phyloP scores from a whole-genome alignment of 2,329 filamentous ascomycete genomes.

The Apiospora aurea region DNA sequence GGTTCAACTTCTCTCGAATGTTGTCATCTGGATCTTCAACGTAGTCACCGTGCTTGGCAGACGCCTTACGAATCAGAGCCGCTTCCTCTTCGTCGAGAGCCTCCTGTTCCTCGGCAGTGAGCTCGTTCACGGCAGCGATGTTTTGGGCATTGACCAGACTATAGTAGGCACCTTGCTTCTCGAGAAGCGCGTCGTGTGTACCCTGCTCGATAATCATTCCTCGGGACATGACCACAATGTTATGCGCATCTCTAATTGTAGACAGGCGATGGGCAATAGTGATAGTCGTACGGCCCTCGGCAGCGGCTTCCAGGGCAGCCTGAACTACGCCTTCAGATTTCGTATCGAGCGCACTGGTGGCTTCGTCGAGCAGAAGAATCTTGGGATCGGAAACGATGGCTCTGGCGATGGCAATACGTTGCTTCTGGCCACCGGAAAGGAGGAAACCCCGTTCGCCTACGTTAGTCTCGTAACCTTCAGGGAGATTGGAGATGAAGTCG shows the following conservation, averaged over 20 bases:
- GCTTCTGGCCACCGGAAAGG: slow-evolving; percentile 93
- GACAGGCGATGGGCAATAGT: slow-evolving; percentile 95
- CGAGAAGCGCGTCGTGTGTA: slow-evolving; percentile 80
- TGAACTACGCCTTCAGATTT: slow-evolving; percentile 95
- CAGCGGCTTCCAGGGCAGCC: slow-evolving; percentile 85
- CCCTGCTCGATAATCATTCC: slow-evolving; percentile 94
- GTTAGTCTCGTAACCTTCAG: slow-evolving; percentile 90
- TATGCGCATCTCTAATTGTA: slow-evolving; percentile 92
- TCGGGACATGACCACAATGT: slow-evolving; percentile 90
- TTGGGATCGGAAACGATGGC: slow-evolving; percentile 92
- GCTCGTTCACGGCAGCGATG: slow-evolving; percentile 69
- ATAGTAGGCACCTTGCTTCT: slow-evolving; percentile 75
- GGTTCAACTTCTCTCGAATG: slow-evolving; percentile 63
- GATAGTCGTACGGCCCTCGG: slow-evolving; percentile 89
- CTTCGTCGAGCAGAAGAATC: slow-evolving; percentile 92
- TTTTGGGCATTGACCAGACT: slow-evolving; percentile 89
- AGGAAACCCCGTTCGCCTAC: slow-evolving; percentile 96
- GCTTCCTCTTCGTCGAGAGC: slow-evolving; percentile 58
- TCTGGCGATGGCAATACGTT: slow-evolving; percentile 92
- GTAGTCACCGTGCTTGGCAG: slow-evolving; percentile 48
- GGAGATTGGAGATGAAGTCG: slow-evolving; percentile 83
- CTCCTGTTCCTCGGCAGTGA: slow-evolving; percentile 59
- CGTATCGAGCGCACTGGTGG: slow-evolving; percentile 91
- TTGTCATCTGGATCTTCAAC: slow-evolving; percentile 68
- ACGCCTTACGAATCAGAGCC: slow-evolving; percentile 56